Base-by-base conservation (phyloP, 306 rosid genomes). In the Urtica urens region DNA sequence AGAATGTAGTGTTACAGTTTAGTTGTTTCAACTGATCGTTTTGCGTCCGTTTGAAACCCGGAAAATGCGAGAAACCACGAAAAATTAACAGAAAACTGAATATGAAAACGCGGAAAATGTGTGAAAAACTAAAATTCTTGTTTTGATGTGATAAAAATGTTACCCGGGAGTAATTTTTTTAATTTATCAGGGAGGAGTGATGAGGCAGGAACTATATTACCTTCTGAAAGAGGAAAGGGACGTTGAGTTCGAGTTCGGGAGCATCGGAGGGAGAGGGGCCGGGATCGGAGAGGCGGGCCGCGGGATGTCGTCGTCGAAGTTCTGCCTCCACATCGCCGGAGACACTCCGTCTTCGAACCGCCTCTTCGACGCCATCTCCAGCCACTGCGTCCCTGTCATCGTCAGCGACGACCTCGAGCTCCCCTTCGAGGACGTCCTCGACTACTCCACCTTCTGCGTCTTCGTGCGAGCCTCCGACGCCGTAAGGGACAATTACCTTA, bases 341-440 rank as follows among this genome's bases (percentile, higher is more conserved):
- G 96, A 87, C 52, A 87, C 94, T 28, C 96, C 96, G 33, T 87
- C 96, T 34, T 82, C 96, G 31, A 87, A 87, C 62, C 77, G 92
- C 25, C 84, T 87, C 23, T 87, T 87, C 0, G 99, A 90, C 62
- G 82, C 99, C 49, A 81, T 85, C 49, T 85, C 83, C 19, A 81
- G 94, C 73, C 87, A 81, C 51, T 84, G 95, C 58, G 81, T 87
- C 58, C 96, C 96, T 14, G 96, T 87, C 47, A 76, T 83, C 26
- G 74, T 87, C 9, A 87, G 94, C 7, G 94, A 88, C 25, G 65
- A 88, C 47, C 83, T 88, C 51, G 96, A 83, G 69, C 78, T 88
- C 46, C 96, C 95, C 17, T 83, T 68, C 43, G 95, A 80, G 70
- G 95, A 88, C 65, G 71, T 70, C 60, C 54, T 88, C 23, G 93